Evolutionary conservation across 371 early-diverging fungal species (phyloP).

Genomic region (Phascolomyces articulosus): DNA sequence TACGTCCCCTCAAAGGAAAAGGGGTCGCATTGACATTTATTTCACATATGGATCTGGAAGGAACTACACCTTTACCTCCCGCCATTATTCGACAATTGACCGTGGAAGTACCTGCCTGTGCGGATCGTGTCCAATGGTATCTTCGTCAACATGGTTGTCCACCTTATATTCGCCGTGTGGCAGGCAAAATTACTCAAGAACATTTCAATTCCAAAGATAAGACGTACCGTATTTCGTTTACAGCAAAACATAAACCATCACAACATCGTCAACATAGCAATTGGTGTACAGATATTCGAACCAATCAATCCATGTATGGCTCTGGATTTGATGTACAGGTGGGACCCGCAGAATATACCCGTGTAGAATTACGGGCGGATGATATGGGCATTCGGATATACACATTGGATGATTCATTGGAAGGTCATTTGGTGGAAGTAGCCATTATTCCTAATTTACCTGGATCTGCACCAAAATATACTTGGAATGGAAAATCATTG

Average conservation of each 20-base stretch:
- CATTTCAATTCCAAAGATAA: slow-evolving; percentile 32
- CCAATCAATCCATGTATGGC: slow-evolving; percentile 38
- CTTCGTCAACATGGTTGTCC: slow-evolving; percentile 56
- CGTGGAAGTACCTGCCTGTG: slow-evolving; percentile 47
- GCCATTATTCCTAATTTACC: slow-evolving; percentile 29
- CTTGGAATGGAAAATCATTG: slow-evolving; percentile 13
- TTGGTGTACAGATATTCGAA: slow-evolving; percentile 50
- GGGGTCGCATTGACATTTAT: slow-evolving; percentile 57
- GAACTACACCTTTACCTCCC: slow-evolving; percentile 45
- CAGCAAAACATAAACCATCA: slow-evolving; percentile 45
- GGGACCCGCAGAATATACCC: slow-evolving; percentile 20
- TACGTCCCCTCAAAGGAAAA: slow-evolving; percentile 37
- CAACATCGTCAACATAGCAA: slow-evolving; percentile 16
- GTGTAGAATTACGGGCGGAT: slow-evolving; percentile 37
- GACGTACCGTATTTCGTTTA: slow-evolving; percentile 31
- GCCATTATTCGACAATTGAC: slow-evolving; percentile 52
- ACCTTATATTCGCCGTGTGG: slow-evolving; percentile 52
- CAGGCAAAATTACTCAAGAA: slow-evolving; percentile 39
- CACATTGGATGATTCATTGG: slow-evolving; percentile 30
- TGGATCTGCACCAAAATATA: slow-evolving; percentile 11
- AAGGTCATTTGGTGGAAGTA: slow-evolving; percentile 31
- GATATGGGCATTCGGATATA: slow-evolving; percentile 43
- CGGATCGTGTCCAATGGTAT: slow-evolving; percentile 49
- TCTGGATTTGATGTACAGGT: slow-evolving; percentile 32
- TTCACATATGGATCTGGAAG: slow-evolving; percentile 61